phyloP scores from a whole-genome alignment of 2,329 filamentous ascomycete genomes.

The Cladorrhinum sp. region DNA sequence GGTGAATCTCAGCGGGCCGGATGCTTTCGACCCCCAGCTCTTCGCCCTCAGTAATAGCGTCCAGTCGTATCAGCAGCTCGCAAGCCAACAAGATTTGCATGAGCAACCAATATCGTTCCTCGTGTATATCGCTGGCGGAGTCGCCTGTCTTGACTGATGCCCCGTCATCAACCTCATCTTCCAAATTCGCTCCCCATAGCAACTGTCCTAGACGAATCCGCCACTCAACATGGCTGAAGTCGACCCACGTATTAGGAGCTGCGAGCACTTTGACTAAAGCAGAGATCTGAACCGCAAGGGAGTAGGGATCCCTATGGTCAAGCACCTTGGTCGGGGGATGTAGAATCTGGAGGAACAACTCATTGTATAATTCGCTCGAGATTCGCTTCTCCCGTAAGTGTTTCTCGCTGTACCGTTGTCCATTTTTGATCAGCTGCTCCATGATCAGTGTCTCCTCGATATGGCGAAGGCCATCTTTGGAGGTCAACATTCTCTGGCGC shows the following conservation, averaged over 20 bases:
- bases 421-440: conserved; percentile 56
- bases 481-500: conserved; percentile 54
- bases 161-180: conserved; percentile 52
- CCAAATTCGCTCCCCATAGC: conserved; percentile 58
- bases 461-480: conserved; percentile 52
- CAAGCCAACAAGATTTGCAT: conserved; percentile 64
- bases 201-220: conserved; percentile 70
- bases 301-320: conserved; percentile 57
- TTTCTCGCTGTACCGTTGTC: conserved; percentile 53
- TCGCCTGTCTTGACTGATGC: conserved; percentile 50
- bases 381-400: conserved; percentile 48
- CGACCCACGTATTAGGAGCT: conserved; percentile 66
- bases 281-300: conserved; percentile 67
- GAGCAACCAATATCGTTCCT: conserved; percentile 65
- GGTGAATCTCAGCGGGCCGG: conserved; percentile 54
- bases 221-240: conserved; percentile 74
- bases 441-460: conserved; percentile 57
- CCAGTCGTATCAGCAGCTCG: conserved; percentile 63
- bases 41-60: conserved; percentile 60
- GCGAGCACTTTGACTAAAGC: conserved; percentile 64
- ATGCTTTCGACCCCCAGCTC: conserved; percentile 52
- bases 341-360: conserved; percentile 59
- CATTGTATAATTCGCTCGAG: conserved; percentile 58
- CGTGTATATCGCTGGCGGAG: conserved; percentile 49
- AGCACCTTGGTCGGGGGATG: conserved; percentile 55